Evolutionary conservation across 2,329 filamentous ascomycete genomes (phyloP), one percentile per base, ranked within the genome.

Genomic region (Diaporthe vexans): DNA sequence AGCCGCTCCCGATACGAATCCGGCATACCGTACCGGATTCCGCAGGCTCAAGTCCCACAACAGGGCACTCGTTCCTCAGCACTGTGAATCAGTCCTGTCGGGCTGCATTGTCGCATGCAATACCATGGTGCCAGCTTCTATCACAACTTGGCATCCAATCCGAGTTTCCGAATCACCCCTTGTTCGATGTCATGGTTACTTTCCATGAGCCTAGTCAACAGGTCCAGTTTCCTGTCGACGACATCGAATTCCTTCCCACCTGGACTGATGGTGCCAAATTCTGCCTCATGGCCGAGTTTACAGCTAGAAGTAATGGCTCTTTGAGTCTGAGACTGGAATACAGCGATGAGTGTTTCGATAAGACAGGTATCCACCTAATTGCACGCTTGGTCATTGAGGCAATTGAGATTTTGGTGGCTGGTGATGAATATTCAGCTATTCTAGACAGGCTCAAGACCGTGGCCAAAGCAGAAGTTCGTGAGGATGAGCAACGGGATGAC

Each of bases 121-220:
- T 83, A 1, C 80, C 80, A 1, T 83, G 80, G 80, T 15, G 80
- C 37, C 75, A 79, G 40, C 79, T 83, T 37, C 75, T 81, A 15
- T n/a, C 76, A 9, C 76, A 78, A 48, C 58, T 81, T 15, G 72
- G 68, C 9, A 57, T 77, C 35, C 40, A 24, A 19, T 6, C 15
- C 13, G 46, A 61, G 54, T 8, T 56, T n/a, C 76, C 76, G 0
- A 48, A 75, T 9, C 76, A 79, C 29, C 77, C 77, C 6, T 61
- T 80, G 11, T 78, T 80, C 35, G 79, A 80, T 59, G 58, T 71
- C 56, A 76, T 79, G 73, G 78, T 78, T 2, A 76, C 78, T 2
- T 78, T 78, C 57, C 79, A 80, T 72, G 76, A 78, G 17, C 5
- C 48, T n/a, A 6, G 5, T 10, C 48, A 52, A 1, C 21, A 52